Base-by-base conservation (phyloP, 495 filamentous ascomycete species). In the Penicillium samsonianum region DNA sequence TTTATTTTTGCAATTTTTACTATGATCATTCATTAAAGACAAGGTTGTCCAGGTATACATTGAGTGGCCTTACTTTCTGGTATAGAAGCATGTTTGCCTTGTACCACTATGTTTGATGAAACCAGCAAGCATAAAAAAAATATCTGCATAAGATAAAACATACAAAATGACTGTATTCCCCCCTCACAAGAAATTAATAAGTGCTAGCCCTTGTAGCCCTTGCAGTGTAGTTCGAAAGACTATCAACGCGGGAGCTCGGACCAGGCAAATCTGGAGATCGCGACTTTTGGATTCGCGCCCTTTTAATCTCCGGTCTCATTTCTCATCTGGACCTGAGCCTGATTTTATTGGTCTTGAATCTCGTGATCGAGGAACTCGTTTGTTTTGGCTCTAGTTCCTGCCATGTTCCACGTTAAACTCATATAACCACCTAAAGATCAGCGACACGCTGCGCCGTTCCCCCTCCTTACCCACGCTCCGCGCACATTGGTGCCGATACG, bases 211-310 rank as follows among this genome's bases (percentile, higher is more conserved):
- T 6, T 30, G 10, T 38, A 38, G n/a, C 2, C 35, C 35, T 38
- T 38, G 35, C n/a, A 38, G 35, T 38, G 35, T 16, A 33, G 11
- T 33, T 33, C 31, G 16, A 35, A 16, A 35, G 31, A 16, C 37
- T 44, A 53, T 44, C 41, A 58, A 45, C 55, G 55, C 55, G 50
- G 62, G 69, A 74, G 74, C 74, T 75, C 73, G 74, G 74, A 67
- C 71, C 74, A 73, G 45, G 58, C 59, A 55, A 69, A 64, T 58
- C 60, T 66, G 73, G 63, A 72, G 70, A 76, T 76, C 74, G 74
- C 74, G 74, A 75, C 73, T 75, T 72, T 67, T 62, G 58, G 58
- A 67, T 65, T 65, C 62, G 65, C 63, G 70, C 68, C 60, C 51
- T 60, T 55, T 57, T 55, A 58, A 53, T 38, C 46, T 61, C 59